Evolutionary conservation across 192 early-diverging fungal genomes (phyloP), one percentile per base, ranked within the genome.

Genomic region (Spizellomyces sp.): DNA sequence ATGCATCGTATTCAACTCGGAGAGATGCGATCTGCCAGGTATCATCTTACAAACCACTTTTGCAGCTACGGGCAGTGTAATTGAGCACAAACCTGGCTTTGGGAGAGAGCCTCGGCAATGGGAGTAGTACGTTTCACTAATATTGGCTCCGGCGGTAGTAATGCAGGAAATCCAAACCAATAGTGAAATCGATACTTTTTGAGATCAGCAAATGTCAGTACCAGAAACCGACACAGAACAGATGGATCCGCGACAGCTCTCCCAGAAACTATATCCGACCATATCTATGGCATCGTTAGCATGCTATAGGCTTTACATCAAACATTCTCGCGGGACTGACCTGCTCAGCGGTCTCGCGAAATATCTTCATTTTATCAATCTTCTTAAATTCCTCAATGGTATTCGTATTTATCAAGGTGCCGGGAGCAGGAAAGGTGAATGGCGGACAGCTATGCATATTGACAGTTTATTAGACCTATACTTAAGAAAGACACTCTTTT

Each of bases 161-260:
- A 75, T 0, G 94, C 95, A 1, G 97, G 97, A 75, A 97, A 97
- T 6, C 88, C 92, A 69, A 95, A 95, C 95, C 94, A 96, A 75
- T 95, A 96, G 75, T 90, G 92, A 75, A 93, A 99, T 70, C 86
- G 90, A 84, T 93, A 97, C 76, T 93, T 93, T 75, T 99, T 99
- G 64, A 99, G 73, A 77, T 99, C 96, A 1, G 96, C 94, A 82
- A 95, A 98, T n/a, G 96, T 90, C 14, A 98, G 57, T 41, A 96
- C 73, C 10, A 91, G 62, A 74, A 98, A 97, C 12, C 77, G 83
- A 59, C 83, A 84, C 45, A 99, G 80, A 9, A 90, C 73, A 36
- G 70, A 70, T 1, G 96, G 96, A 36, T 85, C 44, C 42, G 68
- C 27, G 0, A 91, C 72, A 0, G 91, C 91, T 12, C 75, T 71